Conservation (phyloP, 768 basidiomycete genomes). For the Tylopilus subfusipes region DNA sequence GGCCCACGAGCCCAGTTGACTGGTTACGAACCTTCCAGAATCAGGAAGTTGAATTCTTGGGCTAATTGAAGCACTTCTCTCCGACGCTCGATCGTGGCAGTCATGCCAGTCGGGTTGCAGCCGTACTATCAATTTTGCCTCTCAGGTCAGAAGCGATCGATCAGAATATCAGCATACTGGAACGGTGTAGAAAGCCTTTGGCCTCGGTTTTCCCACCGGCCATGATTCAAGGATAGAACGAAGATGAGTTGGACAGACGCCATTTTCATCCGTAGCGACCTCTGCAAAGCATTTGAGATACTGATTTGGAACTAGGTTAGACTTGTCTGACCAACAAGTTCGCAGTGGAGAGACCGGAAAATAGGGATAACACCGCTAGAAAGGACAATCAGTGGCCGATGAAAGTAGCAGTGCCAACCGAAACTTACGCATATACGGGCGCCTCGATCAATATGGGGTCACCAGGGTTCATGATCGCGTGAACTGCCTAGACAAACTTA, state of each 20-base stretch:
- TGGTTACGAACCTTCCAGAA: constrained; percentile 67
- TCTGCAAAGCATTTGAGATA: constrained; percentile 42
- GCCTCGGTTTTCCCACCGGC: constrained; percentile 67
- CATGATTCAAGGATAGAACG: constrained; percentile 67
- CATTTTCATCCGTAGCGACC: constrained; percentile 72
- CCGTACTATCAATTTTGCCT: constrained; percentile 52
- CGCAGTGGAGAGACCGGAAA: constrained; percentile 52
- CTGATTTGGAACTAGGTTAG: neutral
- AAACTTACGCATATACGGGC: constrained; percentile 68
- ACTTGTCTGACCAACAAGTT: constrained; percentile 49
- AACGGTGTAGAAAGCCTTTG: constrained; percentile 79
- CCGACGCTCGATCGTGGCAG: constrained; percentile 65
- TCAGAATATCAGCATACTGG: constrained; percentile 43
- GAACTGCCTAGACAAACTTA: constrained; percentile 51
- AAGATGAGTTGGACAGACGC: constrained; percentile 59
- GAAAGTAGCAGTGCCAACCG: constrained; percentile 11
- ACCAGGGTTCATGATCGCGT: constrained; percentile 69
- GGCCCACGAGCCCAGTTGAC: neutral
- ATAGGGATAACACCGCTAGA: constrained; percentile 64
- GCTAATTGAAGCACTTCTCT: constrained; percentile 70
- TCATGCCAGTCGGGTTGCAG: constrained; percentile 83
- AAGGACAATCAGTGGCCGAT: constrained; percentile 8
- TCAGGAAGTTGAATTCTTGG: constrained; percentile 69
- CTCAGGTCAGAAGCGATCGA: constrained; percentile 1
- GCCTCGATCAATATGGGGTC: constrained; percentile 81